Evolutionary conservation across 2,329 filamentous ascomycete genomes (phyloP).

Genomic region (Sporothrix euskadiensis): DNA sequence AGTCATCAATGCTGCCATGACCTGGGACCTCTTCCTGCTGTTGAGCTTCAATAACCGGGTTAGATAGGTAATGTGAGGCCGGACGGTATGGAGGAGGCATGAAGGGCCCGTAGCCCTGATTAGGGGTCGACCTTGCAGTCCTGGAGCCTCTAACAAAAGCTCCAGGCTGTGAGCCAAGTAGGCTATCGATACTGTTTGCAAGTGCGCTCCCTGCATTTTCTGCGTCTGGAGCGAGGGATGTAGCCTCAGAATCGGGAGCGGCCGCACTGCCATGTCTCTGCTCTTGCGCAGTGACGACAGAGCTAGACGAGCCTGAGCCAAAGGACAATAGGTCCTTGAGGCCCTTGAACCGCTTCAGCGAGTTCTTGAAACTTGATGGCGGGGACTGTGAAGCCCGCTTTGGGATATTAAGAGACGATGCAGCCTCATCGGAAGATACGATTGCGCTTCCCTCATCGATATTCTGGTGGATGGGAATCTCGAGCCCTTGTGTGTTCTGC

Average conservation of each 20-base stretch:
- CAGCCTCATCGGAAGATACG: background rate
- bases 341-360: conserved; percentile 38
- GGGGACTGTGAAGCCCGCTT: conserved; percentile 36
- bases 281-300: background rate
- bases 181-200: conserved; percentile 27
- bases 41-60: background rate
- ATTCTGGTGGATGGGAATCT: background rate
- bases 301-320: background rate
- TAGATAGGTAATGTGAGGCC: background rate
- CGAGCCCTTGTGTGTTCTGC: conserved; percentile 29
- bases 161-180: conserved; percentile 25
- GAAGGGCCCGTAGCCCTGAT: conserved; percentile 36
- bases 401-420: conserved; percentile 33
- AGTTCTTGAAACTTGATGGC: conserved; percentile 40
- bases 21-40: background rate
- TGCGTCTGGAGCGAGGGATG: background rate
- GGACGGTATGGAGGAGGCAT: conserved; percentile 34
- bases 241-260: background rate
- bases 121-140: conserved; percentile 40
- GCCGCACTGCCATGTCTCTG: conserved; percentile 9
- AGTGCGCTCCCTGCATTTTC: background rate
- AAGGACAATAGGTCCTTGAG: conserved; percentile 18
- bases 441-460: background rate
- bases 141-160: conserved; percentile 38
- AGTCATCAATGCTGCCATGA: background rate